Conservation (phyloP, 495 filamentous ascomycete genomes). For the Sphaerosporella brunnea region DNA sequence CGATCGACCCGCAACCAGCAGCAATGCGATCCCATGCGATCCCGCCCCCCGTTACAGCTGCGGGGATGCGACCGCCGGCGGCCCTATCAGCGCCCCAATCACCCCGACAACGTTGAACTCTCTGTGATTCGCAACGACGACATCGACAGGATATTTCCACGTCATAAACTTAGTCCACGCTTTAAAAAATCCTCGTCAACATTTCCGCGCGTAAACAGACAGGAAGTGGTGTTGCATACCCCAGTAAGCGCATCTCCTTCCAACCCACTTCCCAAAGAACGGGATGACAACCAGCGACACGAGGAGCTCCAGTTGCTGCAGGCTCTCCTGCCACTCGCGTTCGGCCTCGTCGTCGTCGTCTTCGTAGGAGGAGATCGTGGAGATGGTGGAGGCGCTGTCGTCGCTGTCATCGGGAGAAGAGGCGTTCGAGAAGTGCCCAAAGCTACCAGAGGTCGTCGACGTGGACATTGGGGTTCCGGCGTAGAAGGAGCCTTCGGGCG, state of each 20-base stretch:
- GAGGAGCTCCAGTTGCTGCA: slow-evolving; percentile 83
- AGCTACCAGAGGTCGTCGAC: neutral
- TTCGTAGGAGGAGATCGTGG: slow-evolving; percentile 12
- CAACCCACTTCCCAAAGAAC: slow-evolving; percentile 82
- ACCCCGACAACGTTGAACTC: slow-evolving; percentile 16
- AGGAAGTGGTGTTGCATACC: too few species aligned
- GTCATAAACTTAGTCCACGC: slow-evolving; percentile 59
- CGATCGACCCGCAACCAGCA: too few species aligned
- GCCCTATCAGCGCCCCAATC: slow-evolving; percentile 10
- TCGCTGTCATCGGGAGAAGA: slow-evolving; percentile 12
- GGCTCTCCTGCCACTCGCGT: slow-evolving; percentile 75
- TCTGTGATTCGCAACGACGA: slow-evolving; percentile 38
- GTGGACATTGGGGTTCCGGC: slow-evolving; percentile 8
- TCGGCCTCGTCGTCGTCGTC: slow-evolving; percentile 47
- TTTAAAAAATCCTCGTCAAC: slow-evolving; percentile 20
- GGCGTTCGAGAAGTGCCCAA: neutral
- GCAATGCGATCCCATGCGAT: too few species aligned
- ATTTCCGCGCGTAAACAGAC: too few species aligned
- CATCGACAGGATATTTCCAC: slow-evolving; percentile 56
- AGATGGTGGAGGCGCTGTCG: slow-evolving; percentile 15
- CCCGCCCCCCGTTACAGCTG: too few species aligned
- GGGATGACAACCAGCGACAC: slow-evolving; percentile 87
- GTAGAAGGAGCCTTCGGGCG: slow-evolving; percentile 10
- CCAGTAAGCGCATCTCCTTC: slow-evolving; percentile 89
- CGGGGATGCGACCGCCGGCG: too few species aligned